phyloP scores from a whole-genome alignment of 2,329 filamentous ascomycete genomes.

The Neophaeococcomyces mojaviensis region DNA sequence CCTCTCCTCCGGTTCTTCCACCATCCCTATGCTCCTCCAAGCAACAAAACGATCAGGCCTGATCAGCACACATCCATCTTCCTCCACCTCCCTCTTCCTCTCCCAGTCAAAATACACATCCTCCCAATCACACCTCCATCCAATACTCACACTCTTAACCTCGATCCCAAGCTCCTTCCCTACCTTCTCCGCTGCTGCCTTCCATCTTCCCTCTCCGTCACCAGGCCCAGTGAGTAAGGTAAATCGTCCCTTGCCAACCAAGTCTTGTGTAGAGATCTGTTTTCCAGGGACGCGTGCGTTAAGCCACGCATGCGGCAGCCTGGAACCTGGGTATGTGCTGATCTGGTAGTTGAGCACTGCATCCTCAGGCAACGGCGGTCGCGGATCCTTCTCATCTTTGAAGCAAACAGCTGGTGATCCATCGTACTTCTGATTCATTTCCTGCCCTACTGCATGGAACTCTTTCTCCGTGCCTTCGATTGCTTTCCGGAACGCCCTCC shows the following conservation, averaged over 20 bases:
- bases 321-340: conserved; percentile 51
- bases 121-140: conserved; percentile 52
- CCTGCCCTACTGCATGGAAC: conserved; percentile 50
- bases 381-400: conserved; percentile 33
- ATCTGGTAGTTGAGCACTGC: conserved; percentile 37
- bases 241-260: conserved; percentile 51
- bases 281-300: conserved; percentile 41
- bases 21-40: conserved; percentile 37
- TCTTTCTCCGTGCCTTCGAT: conserved; percentile 41
- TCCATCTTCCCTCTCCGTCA: conserved; percentile 42
- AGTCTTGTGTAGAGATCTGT: conserved; percentile 50
- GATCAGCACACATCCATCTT: conserved; percentile 51
- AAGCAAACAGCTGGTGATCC: conserved; percentile 38
- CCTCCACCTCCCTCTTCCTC: conserved; percentile 45
- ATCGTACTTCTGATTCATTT: conserved; percentile 53
- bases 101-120: conserved; percentile 58
- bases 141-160: conserved; percentile 47
- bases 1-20: conserved; percentile 7
- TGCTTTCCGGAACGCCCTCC: conserved; percentile 35
- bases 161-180: conserved; percentile 35
- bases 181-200: conserved; percentile 39
- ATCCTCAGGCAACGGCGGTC: conserved; percentile 30
- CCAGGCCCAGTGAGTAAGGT: conserved; percentile 49
- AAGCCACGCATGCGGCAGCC: conserved; percentile 58
- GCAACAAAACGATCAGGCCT: conserved; percentile 54